These are phyloP conservation scores for Zizania latifolia DNA, from an alignment of 176 grass and related monocot species.

Conservation along the genomic window DNA sequence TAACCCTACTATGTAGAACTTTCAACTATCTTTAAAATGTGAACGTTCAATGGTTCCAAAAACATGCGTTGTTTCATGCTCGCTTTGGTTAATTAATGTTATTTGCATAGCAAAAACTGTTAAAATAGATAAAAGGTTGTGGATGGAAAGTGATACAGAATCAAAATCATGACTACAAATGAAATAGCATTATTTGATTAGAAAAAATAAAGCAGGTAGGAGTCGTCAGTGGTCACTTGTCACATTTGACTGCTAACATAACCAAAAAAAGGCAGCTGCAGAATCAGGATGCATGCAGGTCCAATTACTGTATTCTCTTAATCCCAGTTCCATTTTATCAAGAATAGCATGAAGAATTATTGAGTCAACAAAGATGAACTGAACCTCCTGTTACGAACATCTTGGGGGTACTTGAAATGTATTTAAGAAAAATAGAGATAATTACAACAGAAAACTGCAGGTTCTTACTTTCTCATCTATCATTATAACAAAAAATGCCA, in stretches of 20 bases:
- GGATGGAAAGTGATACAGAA: not conserved
- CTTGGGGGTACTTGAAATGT: not conserved
- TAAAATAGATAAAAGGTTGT: not conserved
- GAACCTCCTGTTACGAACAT: not conserved
- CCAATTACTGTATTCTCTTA: not conserved
- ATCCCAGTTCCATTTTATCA: not conserved
- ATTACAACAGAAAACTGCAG: not conserved
- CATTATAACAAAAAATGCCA: constrained; percentile 97
- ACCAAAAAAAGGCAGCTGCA: constrained; percentile 5
- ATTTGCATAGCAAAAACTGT: not conserved
- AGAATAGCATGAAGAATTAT: not conserved
- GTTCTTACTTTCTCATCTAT: constrained; percentile 81
- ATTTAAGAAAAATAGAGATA: constrained; percentile 18
- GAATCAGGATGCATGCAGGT: not conserved
- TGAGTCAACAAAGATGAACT: constrained; percentile 13
- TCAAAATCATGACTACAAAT: not conserved
- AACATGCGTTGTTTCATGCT: constrained; percentile 2
- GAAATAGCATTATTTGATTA: constrained; percentile 3
- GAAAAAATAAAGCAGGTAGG: not conserved
- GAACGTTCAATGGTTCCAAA: constrained; percentile 6
- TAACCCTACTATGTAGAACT: not conserved
- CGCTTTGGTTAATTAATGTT: not conserved
- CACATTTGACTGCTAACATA: constrained; percentile 1
- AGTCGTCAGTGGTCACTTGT: not conserved
- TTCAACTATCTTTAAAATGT: constrained; percentile 11